Base-by-base conservation (phyloP, 2,329 filamentous ascomycete species). In the Alternaria sp. region DNA sequence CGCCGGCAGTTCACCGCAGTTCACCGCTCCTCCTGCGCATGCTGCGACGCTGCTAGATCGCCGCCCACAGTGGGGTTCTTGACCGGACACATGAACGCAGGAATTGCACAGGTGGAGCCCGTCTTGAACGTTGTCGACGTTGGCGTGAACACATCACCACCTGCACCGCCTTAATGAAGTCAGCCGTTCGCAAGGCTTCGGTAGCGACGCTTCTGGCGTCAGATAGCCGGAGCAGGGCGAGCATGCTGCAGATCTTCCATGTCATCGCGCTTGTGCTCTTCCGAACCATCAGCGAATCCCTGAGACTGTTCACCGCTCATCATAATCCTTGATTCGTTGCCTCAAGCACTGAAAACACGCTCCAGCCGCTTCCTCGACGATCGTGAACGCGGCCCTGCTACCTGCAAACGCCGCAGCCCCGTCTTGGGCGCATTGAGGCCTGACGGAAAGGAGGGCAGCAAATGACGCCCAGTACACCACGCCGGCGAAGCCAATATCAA, bases 191-290 rank as follows among this genome's bases (percentile, higher is more conserved):
- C 72, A 71, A 76, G 70, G 72, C 73, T 74, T 74, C 72, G 74
- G 75, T 78, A 76, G 72, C 73, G 74, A 75, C 67, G 62, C 63
- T 66, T 68, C 67, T 73, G 75, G 73, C 74, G 72, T 73, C 69
- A 74, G 74, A 75, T 74, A 73, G 65, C 74, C 73, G 76, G 68
- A 73, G 70, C 71, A 75, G 73, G 71, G 73, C 72, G 71, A 73
- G 74, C 70, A 73, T 75, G 73, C 64, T 78, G 78, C 75, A 78
- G 77, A 80, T 79, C 78, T 79, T 77, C 77, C 77, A 80, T 69
- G 75, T 80, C 76, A 78, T 78, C 73, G 71, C 74, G 74, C 77
- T 76, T 75, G 70, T 74, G 71, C 73, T 64, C 64, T 73, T 66
- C 71, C 67, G 69, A 73, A 71, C 70, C 66, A 62, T 62, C 68